phyloP scores from a whole-genome alignment of 148 eudicot genomes.

The Vaccinium myrtillus region DNA sequence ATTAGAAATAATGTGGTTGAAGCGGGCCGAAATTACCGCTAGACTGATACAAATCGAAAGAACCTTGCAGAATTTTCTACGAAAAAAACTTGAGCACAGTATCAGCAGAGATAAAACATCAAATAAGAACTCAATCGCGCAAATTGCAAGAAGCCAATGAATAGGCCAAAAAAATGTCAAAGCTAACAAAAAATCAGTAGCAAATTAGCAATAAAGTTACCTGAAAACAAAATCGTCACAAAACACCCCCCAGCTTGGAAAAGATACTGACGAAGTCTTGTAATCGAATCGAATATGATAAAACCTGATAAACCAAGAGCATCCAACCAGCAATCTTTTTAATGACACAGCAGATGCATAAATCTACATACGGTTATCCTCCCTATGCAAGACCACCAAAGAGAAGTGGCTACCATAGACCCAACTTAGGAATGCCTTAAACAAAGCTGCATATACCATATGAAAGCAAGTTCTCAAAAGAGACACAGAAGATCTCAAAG shows the following conservation, averaged over 20 bases:
- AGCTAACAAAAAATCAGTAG: not conserved
- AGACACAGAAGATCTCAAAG: not conserved
- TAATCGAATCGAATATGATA: not conserved
- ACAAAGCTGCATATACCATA: not conserved
- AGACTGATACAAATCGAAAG: not conserved
- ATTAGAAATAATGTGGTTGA: conserved; percentile 1
- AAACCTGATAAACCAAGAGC: not conserved
- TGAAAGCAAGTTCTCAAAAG: not conserved
- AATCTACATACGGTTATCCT: not conserved
- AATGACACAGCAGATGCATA: not conserved
- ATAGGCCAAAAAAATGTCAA: not conserved
- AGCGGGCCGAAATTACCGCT: not conserved
- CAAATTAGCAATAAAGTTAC: not conserved
- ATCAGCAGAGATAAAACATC: not conserved
- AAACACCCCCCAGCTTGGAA: not conserved
- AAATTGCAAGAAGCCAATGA: not conserved
- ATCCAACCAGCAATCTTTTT: not conserved
- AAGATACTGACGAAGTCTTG: not conserved
- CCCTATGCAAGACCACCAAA: not conserved
- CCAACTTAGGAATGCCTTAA: not conserved
- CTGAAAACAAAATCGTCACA: not conserved
- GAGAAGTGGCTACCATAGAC: not conserved
- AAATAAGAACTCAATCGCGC: not conserved
- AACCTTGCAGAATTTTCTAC: conserved; percentile 5
- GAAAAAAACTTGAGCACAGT: conserved; percentile 1